These are phyloP conservation scores for Eimeria acervulina DNA, from an alignment of 169 alveolate species.

Conservation along the genomic window DNA sequence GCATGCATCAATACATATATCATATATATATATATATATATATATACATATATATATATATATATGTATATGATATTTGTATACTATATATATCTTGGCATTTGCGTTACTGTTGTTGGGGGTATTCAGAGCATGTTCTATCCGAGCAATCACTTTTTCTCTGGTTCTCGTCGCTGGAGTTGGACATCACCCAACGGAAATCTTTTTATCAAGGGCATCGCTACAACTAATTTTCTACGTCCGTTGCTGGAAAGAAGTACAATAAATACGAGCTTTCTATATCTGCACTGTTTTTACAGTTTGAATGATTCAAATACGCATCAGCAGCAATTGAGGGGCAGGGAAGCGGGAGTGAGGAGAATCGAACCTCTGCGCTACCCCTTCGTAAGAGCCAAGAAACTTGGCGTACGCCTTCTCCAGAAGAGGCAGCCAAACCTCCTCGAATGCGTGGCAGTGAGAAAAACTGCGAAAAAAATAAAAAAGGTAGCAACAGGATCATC, in stretches of 20 bases:
- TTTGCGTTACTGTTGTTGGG: too few relatives aligned
- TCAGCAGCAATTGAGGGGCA: not conserved
- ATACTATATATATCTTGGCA: too few relatives aligned
- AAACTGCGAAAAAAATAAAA: not conserved
- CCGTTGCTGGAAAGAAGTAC: not conserved
- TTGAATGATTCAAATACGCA: too few relatives aligned
- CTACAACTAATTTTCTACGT: not conserved
- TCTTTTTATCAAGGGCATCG: not conserved
- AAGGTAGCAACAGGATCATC: not conserved
- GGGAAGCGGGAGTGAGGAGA: too few relatives aligned
- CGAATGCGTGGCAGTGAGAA: conserved; percentile 54
- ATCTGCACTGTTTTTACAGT: too few relatives aligned
- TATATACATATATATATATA: too few relatives aligned
- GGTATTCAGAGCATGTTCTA: not conserved
- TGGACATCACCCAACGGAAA: not conserved
- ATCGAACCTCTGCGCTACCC: conserved; percentile 68
- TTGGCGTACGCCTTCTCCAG: conserved; percentile 84
- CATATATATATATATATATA: too few relatives aligned
- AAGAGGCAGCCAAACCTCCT: conserved; percentile 82
- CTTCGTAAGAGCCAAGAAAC: conserved; percentile 83
- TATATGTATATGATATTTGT: too few relatives aligned
- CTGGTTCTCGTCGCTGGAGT: not conserved
- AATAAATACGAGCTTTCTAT: too few relatives aligned
- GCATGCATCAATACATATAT: too few relatives aligned
- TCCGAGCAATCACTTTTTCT: not conserved